Evolutionary conservation across 1,139 yeast genomes (phyloP).

Genomic region (Yamadazyma kanchanaburiensis): DNA sequence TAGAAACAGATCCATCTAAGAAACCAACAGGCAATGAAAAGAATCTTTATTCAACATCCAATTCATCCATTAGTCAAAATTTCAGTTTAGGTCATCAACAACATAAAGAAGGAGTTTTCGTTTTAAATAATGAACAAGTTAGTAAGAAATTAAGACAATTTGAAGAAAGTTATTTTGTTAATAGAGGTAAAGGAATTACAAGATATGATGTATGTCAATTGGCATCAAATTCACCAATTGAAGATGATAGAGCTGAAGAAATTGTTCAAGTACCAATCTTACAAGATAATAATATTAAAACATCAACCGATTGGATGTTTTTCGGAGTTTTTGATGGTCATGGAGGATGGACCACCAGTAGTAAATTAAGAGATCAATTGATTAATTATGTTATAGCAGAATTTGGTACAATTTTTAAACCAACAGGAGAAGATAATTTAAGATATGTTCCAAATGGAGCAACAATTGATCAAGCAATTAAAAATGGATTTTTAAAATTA

Average conservation of each 20-base stretch:
- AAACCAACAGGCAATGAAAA: conserved; percentile 17
- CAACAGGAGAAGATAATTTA: conserved; percentile 47
- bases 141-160: conserved; percentile 63
- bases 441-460: conserved; percentile 62
- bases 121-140: conserved; percentile 73
- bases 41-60: conserved; percentile 42
- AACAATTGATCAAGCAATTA: conserved; percentile 74
- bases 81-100: conserved; percentile 42
- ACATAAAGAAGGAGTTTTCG: conserved; percentile 39
- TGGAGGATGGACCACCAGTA: conserved; percentile 93
- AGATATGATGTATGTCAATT: conserved; percentile 88
- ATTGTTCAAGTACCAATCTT: conserved; percentile 76
- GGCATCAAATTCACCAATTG: conserved; percentile 91
- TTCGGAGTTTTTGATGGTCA: conserved; percentile 98
- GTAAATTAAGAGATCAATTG: conserved; percentile 75
- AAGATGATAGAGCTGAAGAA: conserved; percentile 88
- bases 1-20: conserved; percentile 32
- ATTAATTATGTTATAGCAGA: conserved; percentile 76
- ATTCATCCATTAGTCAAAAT: conserved; percentile 38
- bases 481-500: conserved; percentile 72
- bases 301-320: conserved; percentile 84
- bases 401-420: conserved; percentile 63
- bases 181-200: conserved; percentile 87
- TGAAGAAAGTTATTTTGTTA: conserved; percentile 78
- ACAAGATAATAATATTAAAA: conserved; percentile 49